Evolutionary conservation across 1,139 yeast genomes (phyloP).

Genomic region (Yamadazyma sp.): DNA sequence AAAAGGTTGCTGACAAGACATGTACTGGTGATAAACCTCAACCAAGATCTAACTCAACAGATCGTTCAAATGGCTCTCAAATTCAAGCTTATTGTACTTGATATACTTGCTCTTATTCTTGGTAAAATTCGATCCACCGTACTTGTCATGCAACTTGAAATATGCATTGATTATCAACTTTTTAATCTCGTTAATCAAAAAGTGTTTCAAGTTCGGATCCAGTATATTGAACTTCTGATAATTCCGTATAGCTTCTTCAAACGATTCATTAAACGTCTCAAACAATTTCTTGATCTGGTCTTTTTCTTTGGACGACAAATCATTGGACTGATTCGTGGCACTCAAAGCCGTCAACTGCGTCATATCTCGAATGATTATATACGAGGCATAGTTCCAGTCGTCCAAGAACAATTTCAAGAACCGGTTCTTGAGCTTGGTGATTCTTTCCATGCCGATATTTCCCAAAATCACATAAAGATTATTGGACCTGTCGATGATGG

Average conservation of each 20-base stretch:
- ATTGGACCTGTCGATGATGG: slow-evolving; percentile 63
- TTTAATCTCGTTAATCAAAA: slow-evolving; percentile 62
- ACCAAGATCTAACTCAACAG: slow-evolving; percentile 23
- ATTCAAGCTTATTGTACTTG: slow-evolving; percentile 63
- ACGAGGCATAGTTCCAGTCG: slow-evolving; percentile 83
- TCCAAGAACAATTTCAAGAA: slow-evolving; percentile 74
- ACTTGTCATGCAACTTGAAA: slow-evolving; percentile 77
- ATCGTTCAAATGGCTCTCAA: slow-evolving; percentile 50
- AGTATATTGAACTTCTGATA: slow-evolving; percentile 65
- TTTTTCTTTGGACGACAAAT: slow-evolving; percentile 63
- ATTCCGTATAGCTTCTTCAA: slow-evolving; percentile 67
- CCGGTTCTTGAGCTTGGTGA: slow-evolving; percentile 69
- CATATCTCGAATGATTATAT: slow-evolving; percentile 67
- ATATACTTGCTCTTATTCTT: slow-evolving; percentile 73
- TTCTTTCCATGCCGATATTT: slow-evolving; percentile 60
- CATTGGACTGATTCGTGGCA: slow-evolving; percentile 20
- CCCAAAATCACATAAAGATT: slow-evolving; percentile 57
- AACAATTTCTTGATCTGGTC: slow-evolving; percentile 87
- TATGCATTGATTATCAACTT: slow-evolving; percentile 79
- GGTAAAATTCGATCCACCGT: slow-evolving; percentile 67
- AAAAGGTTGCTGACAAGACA: too few relatives aligned
- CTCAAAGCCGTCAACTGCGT: slow-evolving; percentile 49
- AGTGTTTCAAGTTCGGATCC: slow-evolving; percentile 63
- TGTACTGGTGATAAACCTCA: too few relatives aligned
- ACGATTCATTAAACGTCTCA: slow-evolving; percentile 75